Percentiles rank a stretch among this genome's conserved stretches.
Conservation (phyloP, 139 green algal species). For the Pseudopediastrum boryanum region DNA sequence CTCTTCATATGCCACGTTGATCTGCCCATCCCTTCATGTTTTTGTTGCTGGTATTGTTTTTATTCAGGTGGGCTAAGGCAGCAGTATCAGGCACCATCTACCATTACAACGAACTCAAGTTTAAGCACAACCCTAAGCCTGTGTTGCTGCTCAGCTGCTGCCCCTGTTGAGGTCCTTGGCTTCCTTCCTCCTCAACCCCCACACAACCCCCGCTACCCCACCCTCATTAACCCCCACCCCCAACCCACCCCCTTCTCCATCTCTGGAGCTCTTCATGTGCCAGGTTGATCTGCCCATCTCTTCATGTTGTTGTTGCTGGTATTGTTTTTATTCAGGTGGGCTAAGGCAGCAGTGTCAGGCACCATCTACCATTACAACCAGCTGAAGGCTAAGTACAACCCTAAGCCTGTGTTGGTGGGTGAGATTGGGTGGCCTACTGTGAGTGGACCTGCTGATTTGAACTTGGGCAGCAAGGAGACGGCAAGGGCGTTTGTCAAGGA, state of each 20-base stretch:
- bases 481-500: slow-evolving; percentile 12
- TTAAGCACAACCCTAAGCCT: too few relatives aligned
- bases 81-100: too few relatives aligned
- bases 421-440: slow-evolving; percentile 17
- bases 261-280: neutral
- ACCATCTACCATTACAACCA: slow-evolving; percentile 8
- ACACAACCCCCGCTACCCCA: too few relatives aligned
- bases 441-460: slow-evolving; percentile 6
- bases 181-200: too few relatives aligned
- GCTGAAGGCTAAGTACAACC: neutral
- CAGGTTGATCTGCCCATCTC: neutral
- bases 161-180: too few relatives aligned
- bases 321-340: slow-evolving; percentile 8
- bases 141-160: too few relatives aligned
- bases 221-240: too few relatives aligned
- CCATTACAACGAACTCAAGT: too few relatives aligned
- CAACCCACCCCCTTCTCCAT: too few relatives aligned
- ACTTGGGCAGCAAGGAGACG: neutral
- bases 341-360: neutral
- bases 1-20: neutral
- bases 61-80: too few relatives aligned
- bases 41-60: too few relatives aligned
- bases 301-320: neutral
- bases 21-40: neutral
- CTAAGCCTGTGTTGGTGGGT: slow-evolving; percentile 9